Conservation (phyloP, 306 rosid genomes). For the Fragaria iinumae region DNA sequence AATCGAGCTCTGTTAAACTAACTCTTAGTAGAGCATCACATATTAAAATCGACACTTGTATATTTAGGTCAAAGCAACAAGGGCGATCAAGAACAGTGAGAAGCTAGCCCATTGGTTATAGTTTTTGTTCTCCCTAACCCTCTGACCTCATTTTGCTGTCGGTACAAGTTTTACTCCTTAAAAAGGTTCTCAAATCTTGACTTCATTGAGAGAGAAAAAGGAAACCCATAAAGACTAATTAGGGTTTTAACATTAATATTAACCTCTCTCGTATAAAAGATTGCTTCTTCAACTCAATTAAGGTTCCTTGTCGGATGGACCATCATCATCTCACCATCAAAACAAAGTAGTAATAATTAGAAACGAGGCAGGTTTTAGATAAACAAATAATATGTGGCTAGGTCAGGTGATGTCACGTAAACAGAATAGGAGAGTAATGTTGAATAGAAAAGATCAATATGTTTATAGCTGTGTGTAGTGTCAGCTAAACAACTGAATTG, state of each 20-base stretch:
- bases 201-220: not conserved
- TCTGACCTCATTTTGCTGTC: conserved; percentile 42
- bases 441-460: conserved; percentile 17
- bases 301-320: conserved; percentile 60
- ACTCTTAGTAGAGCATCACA: conserved; percentile 3
- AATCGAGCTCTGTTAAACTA: conserved; percentile 10
- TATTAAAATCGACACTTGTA: not conserved
- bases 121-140: not conserved
- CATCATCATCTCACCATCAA: conserved; percentile 28
- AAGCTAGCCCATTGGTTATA: not conserved
- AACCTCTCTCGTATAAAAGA: not conserved
- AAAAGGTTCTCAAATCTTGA: conserved; percentile 14
- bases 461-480: conserved; percentile 30
- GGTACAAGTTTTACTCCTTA: conserved; percentile 28
- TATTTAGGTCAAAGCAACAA: conserved; percentile 24
- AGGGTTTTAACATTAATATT: not conserved
- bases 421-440: conserved; percentile 18
- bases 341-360: conserved; percentile 12
- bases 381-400: conserved; percentile 17
- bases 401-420: conserved; percentile 47
- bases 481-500: conserved; percentile 80
- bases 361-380: conserved; percentile 15
- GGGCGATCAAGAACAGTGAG: conserved; percentile 1
- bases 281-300: conserved; percentile 50
- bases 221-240: not conserved